Base-by-base conservation (phyloP, 1,139 yeast species). In the Suhomyces bokatorum region DNA sequence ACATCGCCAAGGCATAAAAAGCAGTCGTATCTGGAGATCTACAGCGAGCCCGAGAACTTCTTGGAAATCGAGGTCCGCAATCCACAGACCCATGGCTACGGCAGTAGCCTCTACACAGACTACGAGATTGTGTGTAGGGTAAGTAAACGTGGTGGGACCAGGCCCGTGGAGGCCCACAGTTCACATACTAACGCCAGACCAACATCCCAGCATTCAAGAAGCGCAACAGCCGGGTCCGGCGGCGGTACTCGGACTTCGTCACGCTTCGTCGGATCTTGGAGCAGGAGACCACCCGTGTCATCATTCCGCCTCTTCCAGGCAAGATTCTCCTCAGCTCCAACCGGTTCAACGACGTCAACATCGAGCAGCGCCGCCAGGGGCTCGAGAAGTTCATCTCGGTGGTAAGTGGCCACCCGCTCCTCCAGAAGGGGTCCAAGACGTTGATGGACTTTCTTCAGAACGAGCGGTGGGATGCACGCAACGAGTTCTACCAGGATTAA, bases 31-130 rank as follows among this genome's bases (percentile, higher is more conserved):
- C 87, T 81, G 53, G 96, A 89, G 58, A 78, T 87, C 37, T 93
- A 93, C 58, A 96, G 95, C 0, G 96, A 87, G 55, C 98, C 98
- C 0, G 99, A 93, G 64, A 89, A 90, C 66, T 89, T 90, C 59
- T 75, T 93, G 37, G 99, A 93, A 65, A 84, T 95, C 33, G 98
- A 91, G 64, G 81, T 85, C 44, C 70, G 78, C 40, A 84, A 84
- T 61, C 96, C 96, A 7, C 80, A 81, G 52, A 90, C 97, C 0
- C 95, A 87, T 57, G 88, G 88, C 35, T 65, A 62, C 47, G 88
- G 87, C 3, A 66, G 81, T 37, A 79, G 81, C 37, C 78, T 83
- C 75, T 93, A 75, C 64, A 93, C 98, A 11, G 98, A 93, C 66
- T 93, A 93, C 62, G 97, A 90, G 64, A 83, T 93, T 30, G 76